A percentile compares a stretch with the other conserved stretches of the same genome.
These are phyloP conservation scores for Botrytis deweyae DNA, from an alignment of 2,329 filamentous ascomycete species.

Conservation along the genomic window DNA sequence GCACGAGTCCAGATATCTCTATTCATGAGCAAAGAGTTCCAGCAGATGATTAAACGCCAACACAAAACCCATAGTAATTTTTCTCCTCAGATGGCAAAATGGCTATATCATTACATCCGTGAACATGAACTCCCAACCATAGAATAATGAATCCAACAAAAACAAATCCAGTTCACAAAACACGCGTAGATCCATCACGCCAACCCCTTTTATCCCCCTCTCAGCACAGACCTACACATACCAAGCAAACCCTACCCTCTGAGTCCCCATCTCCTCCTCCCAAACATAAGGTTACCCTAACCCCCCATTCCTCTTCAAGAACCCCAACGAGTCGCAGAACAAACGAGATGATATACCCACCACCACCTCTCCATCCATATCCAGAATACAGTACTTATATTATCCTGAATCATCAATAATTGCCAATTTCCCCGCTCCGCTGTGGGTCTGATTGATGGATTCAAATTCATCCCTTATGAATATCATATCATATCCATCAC, in stretches of 20 bases:
- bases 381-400: no score
- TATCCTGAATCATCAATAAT: neutral
- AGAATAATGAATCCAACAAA: neutral
- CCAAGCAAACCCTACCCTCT: neutral
- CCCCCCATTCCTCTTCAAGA: no score
- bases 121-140: neutral
- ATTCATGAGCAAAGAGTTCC: neutral
- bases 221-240: neutral
- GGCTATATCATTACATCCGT: fast-evolving
- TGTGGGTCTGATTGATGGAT: neutral
- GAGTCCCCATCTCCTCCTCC: neutral
- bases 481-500: no score
- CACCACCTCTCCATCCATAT: no score
- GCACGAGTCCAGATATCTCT: neutral
- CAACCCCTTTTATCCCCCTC: neutral
- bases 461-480: neutral
- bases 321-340: no score
- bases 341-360: neutral
- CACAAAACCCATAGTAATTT: fast-evolving
- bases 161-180: no score
- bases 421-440: neutral
- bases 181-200: fast-evolving
- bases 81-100: neutral
- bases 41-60: neutral
- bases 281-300: no score